Conservation (phyloP, 2,329 filamentous ascomycete genomes). For the Dactylellina leptospora region DNA sequence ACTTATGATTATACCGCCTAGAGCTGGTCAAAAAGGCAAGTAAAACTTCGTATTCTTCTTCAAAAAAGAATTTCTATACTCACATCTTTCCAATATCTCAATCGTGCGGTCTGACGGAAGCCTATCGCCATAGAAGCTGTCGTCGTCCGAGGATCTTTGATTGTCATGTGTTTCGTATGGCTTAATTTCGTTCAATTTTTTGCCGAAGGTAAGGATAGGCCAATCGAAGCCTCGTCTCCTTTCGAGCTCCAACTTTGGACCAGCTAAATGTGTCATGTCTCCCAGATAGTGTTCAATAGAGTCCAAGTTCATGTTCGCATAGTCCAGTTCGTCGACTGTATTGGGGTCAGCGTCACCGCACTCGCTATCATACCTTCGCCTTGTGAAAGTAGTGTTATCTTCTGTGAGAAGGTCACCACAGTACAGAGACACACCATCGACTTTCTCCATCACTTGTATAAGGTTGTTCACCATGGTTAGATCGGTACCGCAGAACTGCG, state of each 20-base stretch:
- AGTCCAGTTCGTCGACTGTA: neutral
- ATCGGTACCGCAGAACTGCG: neutral
- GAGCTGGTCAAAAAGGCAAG: no score
- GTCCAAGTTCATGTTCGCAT: neutral
- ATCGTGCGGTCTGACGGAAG: no score
- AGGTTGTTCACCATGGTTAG: neutral
- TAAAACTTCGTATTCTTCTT: no score
- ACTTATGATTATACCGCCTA: no score
- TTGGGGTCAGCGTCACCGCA: no score
- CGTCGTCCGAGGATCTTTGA: no score
- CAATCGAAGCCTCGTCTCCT: neutral
- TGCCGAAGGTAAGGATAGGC: neutral
- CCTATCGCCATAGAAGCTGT: no score
- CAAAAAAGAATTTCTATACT: no score
- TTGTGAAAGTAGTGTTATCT: neutral
- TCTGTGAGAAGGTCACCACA: neutral
- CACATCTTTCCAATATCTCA: no score
- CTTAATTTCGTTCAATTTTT: neutral
- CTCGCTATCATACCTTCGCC: neutral
- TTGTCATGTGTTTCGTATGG: no score
- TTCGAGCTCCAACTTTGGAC: neutral
- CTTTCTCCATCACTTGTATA: neutral
- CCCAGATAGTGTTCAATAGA: neutral
- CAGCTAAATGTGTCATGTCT: constrained; percentile 6
- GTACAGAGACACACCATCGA: constrained; percentile 4